phyloP scores from a whole-genome alignment of 208 protist species.

The Entamoeba dispar region DNA sequence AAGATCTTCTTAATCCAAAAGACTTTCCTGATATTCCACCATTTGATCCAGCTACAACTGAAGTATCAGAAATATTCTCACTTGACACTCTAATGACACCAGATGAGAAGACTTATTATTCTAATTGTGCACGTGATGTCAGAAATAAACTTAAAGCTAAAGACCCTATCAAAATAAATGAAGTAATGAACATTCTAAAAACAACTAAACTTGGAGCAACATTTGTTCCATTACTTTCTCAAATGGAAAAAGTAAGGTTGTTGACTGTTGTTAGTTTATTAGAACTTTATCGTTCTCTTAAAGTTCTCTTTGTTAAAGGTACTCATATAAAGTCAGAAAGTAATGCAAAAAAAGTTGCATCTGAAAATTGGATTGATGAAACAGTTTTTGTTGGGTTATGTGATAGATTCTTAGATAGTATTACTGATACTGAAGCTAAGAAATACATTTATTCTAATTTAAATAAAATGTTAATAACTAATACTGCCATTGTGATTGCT shows the following conservation, averaged over 20 bases:
- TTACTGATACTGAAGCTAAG: not conserved
- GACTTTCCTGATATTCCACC: not conserved
- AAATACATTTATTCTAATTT: not conserved
- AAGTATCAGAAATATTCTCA: not conserved
- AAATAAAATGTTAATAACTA: not conserved
- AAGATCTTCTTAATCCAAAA: not conserved
- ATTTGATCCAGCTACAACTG: not conserved
- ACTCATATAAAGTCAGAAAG: not conserved
- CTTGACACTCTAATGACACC: not conserved
- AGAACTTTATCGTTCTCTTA: not conserved
- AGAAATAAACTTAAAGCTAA: not conserved
- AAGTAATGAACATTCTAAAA: not conserved
- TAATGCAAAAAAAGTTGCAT: not conserved
- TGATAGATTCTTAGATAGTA: not conserved
- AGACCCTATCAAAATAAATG: not conserved
- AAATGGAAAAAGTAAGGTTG: not conserved
- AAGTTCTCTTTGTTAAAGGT: not conserved
- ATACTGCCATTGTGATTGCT: not conserved
- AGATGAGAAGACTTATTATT: not conserved
- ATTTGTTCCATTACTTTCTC: not conserved
- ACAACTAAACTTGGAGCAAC: not conserved
- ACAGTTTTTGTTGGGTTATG: not conserved
- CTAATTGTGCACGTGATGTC: not conserved
- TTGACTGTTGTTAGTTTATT: not conserved
- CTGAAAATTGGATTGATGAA: not conserved